These are phyloP conservation scores for Wallacemonas sp. DNA, from an alignment of 208 protist genomes.

Conservation along the genomic window DNA sequence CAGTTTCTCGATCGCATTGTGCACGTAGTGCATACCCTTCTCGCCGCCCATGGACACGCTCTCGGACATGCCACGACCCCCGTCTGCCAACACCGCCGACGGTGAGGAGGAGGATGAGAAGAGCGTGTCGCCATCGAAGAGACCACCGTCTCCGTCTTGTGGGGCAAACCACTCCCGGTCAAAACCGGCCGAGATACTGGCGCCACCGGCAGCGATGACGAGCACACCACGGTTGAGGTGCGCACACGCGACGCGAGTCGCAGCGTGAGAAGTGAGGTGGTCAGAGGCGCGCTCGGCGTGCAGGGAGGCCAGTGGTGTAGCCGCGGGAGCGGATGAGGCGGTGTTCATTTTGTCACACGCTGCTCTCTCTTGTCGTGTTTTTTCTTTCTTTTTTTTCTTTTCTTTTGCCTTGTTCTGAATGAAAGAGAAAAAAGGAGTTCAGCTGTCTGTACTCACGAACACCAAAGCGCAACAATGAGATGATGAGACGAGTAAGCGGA, in stretches of 20 bases:
- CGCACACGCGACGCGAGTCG: constrained; percentile 17
- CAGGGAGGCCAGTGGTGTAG: constrained; percentile 11
- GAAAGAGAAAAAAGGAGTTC: background rate
- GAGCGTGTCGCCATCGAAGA: background rate
- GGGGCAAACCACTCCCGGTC: constrained; percentile 8
- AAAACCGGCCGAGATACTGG: constrained; percentile 9
- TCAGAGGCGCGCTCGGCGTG: background rate
- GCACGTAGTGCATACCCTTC: constrained; percentile 2
- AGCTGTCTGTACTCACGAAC: background rate
- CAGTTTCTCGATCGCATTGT: background rate
- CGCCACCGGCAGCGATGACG: constrained; percentile 23
- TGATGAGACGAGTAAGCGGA: too few species aligned
- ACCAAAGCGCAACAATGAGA: too few species aligned
- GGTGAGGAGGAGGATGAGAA: background rate
- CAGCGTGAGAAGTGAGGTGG: background rate
- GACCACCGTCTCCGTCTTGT: background rate
- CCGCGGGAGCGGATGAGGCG: background rate
- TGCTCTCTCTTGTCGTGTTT: constrained; percentile 1
- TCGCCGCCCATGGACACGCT: background rate
- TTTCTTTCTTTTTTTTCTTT: constrained; percentile 9
- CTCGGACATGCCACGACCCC: background rate
- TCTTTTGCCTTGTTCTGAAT: background rate
- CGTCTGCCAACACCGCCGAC: background rate
- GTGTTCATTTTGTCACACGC: background rate
- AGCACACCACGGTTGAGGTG: constrained; percentile 15